Evolutionary conservation across 2,329 filamentous ascomycete genomes (phyloP).

Genomic region (Curvularia verruculosa): DNA sequence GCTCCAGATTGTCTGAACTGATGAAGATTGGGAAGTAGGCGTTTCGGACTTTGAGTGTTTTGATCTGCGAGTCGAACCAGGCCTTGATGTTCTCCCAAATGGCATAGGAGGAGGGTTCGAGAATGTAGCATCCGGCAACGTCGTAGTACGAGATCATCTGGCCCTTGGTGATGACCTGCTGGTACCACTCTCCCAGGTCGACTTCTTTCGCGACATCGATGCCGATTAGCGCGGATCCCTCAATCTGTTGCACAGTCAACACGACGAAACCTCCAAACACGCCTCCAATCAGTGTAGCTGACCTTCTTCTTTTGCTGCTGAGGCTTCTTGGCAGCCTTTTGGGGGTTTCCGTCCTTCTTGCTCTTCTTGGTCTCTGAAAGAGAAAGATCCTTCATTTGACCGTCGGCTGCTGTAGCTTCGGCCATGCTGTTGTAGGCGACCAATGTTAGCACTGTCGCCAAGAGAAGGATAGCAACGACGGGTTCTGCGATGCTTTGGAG

Average conservation of each 20-base stretch:
- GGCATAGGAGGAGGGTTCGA: slow-evolving; percentile 69
- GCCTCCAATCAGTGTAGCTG: slow-evolving; percentile 8
- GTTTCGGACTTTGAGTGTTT: slow-evolving; percentile 91
- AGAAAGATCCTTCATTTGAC: slow-evolving; percentile 55
- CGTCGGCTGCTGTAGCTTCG: slow-evolving; percentile 42
- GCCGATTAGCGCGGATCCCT: slow-evolving; percentile 74
- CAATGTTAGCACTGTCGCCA: slow-evolving; percentile 13
- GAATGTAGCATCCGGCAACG: slow-evolving; percentile 73
- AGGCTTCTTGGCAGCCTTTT: slow-evolving; percentile 50
- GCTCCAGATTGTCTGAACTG: slow-evolving; percentile 77
- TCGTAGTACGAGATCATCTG: slow-evolving; percentile 99
- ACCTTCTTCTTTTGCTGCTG: slow-evolving; percentile 58
- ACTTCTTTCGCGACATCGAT: slow-evolving; percentile 85
- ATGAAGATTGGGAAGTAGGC: slow-evolving; percentile 94
- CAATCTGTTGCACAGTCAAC: slow-evolving; percentile 51
- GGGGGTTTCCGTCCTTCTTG: slow-evolving; percentile 45
- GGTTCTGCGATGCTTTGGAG: too few relatives aligned
- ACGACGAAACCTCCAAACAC: background rate
- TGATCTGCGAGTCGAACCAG: slow-evolving; percentile 71
- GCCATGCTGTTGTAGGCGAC: slow-evolving; percentile 33
- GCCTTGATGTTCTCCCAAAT: slow-evolving; percentile 72
- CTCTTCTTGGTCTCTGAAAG: slow-evolving; percentile 49
- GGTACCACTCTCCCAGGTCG: slow-evolving; percentile 95
- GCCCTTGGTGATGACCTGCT: slow-evolving; percentile 95
- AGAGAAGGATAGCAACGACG: background rate